Evolutionary conservation across 148 eudicot species (phyloP), one percentile per base, ranked within the genome.

Genomic region (Fallopia convolvulus): DNA sequence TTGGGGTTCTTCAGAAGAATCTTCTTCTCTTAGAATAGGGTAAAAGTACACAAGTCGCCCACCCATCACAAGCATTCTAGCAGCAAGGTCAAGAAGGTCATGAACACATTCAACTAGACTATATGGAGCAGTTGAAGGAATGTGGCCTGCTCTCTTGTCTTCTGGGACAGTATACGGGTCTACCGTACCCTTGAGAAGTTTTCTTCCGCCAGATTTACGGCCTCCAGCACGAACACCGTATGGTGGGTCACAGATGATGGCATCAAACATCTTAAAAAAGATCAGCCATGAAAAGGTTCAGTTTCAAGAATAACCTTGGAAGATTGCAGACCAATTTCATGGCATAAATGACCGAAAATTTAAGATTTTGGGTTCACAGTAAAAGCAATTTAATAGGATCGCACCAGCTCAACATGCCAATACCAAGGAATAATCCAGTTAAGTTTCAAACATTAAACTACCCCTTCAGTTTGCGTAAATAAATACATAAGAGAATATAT

Each of bases 211-310:
- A 14, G 99, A 95, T 86, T 95, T 95, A 70, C 99, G 99, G 3
- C 99, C 99, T 3, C 98, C 99, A 41, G 99, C 99, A 77, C 99
- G 97, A 55, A 95, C 99, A 26, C 99, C 99, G 44, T 95, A 95
- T 47, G 99, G 99, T 49, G 99, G 99, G 74, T 95, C 99, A 47
- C 99, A 95, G 40, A 95, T 95, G 81, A 95, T 91, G 79, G 99
- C 99, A 85, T 95, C 94, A 75, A 93, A 90, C 75, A 95, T 72
- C 99, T 93, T 60, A 72, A 72, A 71, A 72, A 36, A 26, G 32
- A 61, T 42, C 36, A 44, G n/a, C 18, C 15, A 72, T 3, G 55
- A 46, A 20, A 44, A 20, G 44, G 6, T 44, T 72, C 8, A 36
- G 36, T 72, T 6, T 2, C 32, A 42, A 72, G 50, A 42, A 20